A percentile compares a stretch with the other conserved stretches of the same genome.
Conservation (phyloP, 176 grass and related monocot genomes). For the Zoysia pacifica region DNA sequence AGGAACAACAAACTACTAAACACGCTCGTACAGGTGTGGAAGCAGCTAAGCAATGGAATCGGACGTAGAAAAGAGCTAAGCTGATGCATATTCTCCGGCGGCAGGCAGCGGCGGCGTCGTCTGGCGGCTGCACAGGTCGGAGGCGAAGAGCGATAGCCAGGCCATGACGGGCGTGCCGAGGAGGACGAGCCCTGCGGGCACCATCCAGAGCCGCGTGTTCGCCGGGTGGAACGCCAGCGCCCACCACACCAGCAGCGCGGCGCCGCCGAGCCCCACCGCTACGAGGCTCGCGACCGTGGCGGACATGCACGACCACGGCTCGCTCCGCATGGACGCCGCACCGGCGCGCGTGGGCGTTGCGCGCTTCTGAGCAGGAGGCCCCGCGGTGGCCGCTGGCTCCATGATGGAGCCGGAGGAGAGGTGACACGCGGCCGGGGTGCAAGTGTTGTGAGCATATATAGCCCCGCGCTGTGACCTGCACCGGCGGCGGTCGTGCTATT, state of each 20-base stretch:
- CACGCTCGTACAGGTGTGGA: not conserved
- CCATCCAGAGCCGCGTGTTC: constrained; percentile 93
- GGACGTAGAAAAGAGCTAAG: constrained; percentile 10
- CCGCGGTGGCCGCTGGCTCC: constrained; percentile 22
- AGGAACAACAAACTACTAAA: not conserved
- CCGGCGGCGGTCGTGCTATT: constrained; percentile 8
- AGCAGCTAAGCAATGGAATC: not conserved
- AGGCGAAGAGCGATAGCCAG: constrained; percentile 68
- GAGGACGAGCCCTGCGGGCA: constrained; percentile 81
- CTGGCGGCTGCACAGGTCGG: constrained; percentile 38
- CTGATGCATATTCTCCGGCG: not conserved
- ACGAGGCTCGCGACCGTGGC: constrained; percentile 41
- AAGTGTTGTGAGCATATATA: constrained; percentile 20
- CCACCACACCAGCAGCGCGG: constrained; percentile 88
- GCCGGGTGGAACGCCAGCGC: constrained; percentile 70
- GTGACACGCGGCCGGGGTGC: constrained; percentile 3
- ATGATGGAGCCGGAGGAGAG: constrained; percentile 37
- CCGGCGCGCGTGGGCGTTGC: not conserved
- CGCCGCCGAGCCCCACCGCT: constrained; percentile 54
- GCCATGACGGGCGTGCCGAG: constrained; percentile 74
- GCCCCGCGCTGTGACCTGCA: not conserved
- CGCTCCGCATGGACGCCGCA: not conserved
- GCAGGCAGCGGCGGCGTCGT: not conserved
- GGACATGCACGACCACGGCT: constrained; percentile 9
- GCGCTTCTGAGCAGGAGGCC: constrained; percentile 16